Percentiles rank a stretch among this genome's conserved stretches.
Evolutionary conservation across 2,329 filamentous ascomycete genomes (phyloP).

Genomic region (Plectosphaerella plurivora): DNA sequence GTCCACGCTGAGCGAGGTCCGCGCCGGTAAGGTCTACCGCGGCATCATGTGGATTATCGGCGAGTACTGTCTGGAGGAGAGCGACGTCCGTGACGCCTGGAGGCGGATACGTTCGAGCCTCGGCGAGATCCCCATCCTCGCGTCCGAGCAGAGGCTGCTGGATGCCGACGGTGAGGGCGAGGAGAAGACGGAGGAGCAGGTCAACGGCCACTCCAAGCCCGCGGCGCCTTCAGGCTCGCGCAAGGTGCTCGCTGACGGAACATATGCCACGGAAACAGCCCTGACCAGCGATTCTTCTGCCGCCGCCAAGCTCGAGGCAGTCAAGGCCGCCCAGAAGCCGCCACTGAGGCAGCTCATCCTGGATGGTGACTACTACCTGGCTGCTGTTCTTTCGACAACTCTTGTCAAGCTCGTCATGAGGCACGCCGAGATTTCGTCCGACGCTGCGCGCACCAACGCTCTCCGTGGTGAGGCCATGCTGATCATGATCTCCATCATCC

Average conservation of each 20-base stretch:
- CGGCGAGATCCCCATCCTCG: constrained; percentile 94
- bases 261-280: constrained; percentile 94
- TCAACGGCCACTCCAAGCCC: constrained; percentile 75
- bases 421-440: constrained; percentile 86
- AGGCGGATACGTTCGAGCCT: constrained; percentile 90
- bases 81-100: constrained; percentile 94
- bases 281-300: constrained; percentile 88
- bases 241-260: constrained; percentile 92
- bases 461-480: constrained; percentile 96
- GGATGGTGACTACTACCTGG: constrained; percentile 94
- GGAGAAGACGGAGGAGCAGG: constrained; percentile 55
- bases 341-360: constrained; percentile 91
- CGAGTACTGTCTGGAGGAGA: constrained; percentile 92
- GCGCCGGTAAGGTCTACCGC: constrained; percentile 94
- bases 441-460: constrained; percentile 83
- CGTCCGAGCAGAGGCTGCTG: constrained; percentile 86
- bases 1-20: constrained; percentile 85
- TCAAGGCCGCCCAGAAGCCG: constrained; percentile 95
- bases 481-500: constrained; percentile 98
- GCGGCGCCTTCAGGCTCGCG: constrained; percentile 77
- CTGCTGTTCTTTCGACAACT: constrained; percentile 91
- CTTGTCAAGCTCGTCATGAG: constrained; percentile 98
- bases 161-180: constrained; percentile 76
- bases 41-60: constrained; percentile 97
- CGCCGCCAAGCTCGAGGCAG: constrained; percentile 87